These are phyloP conservation scores for Lagerstroemia speciosa DNA, from an alignment of 345 rosid species.

Conservation along the genomic window DNA sequence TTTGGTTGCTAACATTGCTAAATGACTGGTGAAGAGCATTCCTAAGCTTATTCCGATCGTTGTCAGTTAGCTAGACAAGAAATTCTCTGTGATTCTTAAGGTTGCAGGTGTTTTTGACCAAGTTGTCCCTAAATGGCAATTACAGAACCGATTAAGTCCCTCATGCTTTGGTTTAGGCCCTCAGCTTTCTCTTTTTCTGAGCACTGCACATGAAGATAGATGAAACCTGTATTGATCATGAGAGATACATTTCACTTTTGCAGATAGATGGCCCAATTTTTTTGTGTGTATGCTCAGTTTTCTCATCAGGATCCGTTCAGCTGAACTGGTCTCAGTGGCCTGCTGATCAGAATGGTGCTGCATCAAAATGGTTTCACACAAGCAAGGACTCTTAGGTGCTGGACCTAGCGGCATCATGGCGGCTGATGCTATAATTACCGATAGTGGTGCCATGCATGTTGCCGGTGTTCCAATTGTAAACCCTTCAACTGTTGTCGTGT, in stretches of 20 bases:
- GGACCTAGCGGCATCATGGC: constrained; percentile 99
- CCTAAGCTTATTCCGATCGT: background rate
- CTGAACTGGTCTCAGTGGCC: constrained; percentile 99
- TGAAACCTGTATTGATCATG: background rate
- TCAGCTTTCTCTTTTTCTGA: background rate
- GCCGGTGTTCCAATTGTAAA: constrained; percentile 99
- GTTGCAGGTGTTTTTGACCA: background rate
- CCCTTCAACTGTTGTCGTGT: constrained; percentile 97
- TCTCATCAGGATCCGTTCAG: constrained; percentile 95
- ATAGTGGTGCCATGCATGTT: constrained; percentile 95
- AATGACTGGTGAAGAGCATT: background rate
- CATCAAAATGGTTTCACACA: constrained; percentile 87
- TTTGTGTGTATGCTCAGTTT: constrained; percentile 92
- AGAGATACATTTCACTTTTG: constrained; percentile 17
- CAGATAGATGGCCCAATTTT: constrained; percentile 99
- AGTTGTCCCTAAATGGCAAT: background rate
- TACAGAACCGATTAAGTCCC: background rate
- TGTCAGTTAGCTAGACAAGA: background rate
- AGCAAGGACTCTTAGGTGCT: constrained; percentile 94
- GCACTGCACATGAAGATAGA: background rate
- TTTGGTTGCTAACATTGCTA: background rate
- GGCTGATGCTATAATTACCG: constrained; percentile 96
- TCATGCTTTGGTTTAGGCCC: background rate
- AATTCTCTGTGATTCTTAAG: background rate
- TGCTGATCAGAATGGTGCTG: constrained; percentile 55